Conservation (phyloP, 2,329 filamentous ascomycete genomes). For the Aspergillus neoniger region DNA sequence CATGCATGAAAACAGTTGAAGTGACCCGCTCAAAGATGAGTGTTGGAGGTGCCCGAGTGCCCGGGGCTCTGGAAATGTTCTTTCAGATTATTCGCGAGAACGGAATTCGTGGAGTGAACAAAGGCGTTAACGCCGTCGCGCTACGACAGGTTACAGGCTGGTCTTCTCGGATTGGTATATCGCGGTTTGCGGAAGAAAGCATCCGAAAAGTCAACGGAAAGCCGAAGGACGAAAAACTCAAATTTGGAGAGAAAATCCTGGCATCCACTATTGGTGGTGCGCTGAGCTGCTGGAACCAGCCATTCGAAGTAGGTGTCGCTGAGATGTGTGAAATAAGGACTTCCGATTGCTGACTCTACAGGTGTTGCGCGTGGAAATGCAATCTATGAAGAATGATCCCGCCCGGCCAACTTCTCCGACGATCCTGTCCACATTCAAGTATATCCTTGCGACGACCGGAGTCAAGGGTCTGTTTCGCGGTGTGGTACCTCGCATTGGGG, state of each 20-base stretch:
- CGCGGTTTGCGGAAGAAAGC: slow-evolving; percentile 29
- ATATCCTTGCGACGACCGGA: slow-evolving; percentile 14
- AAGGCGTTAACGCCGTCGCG: slow-evolving; percentile 20
- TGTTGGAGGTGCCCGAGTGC: background rate
- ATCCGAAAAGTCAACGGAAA: slow-evolving; percentile 14
- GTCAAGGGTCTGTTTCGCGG: slow-evolving; percentile 19
- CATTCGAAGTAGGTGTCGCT: slow-evolving; percentile 17
- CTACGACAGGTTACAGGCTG: slow-evolving; percentile 21
- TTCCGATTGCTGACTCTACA: background rate
- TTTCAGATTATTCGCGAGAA: slow-evolving; percentile 6
- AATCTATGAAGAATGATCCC: slow-evolving; percentile 18
- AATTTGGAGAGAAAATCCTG: slow-evolving; percentile 19
- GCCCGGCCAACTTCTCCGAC: slow-evolving; percentile 9
- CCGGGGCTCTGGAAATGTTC: slow-evolving; percentile 4
- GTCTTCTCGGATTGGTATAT: slow-evolving; percentile 21
- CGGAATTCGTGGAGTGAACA: slow-evolving; percentile 14
- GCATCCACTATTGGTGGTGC: slow-evolving; percentile 23
- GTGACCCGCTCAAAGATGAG: slow-evolving; percentile 93
- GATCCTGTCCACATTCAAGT: slow-evolving; percentile 9
- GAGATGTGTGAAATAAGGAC: background rate
- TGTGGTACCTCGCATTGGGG: slow-evolving; percentile 20
- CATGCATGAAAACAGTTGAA: slow-evolving; percentile 99
- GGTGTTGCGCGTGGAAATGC: slow-evolving; percentile 18
- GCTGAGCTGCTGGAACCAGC: slow-evolving; percentile 24
- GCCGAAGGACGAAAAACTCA: slow-evolving; percentile 4